Conservation (phyloP, 345 rosid species). For the Noccaea bulbosa region DNA sequence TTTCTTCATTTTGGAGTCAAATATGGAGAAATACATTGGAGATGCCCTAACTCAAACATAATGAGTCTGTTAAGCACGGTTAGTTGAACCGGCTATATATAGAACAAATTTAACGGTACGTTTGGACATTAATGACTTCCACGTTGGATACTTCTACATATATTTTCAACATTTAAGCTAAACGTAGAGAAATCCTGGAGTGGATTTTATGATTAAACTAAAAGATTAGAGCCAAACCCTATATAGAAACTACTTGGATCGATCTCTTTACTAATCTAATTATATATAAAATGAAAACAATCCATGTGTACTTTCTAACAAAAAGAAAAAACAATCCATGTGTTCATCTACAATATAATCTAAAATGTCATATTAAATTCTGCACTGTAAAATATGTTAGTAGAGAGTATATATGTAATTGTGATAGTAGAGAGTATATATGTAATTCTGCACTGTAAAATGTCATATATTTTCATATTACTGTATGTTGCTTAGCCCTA, state of each 20-base stretch:
- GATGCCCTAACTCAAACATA: too few relatives aligned
- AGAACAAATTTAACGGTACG: not conserved
- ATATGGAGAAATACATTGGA: too few relatives aligned
- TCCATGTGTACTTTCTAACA: too few relatives aligned
- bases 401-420: too few relatives aligned
- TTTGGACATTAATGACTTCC: not conserved
- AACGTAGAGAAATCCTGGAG: not conserved
- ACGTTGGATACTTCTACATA: not conserved
- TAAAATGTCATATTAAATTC: too few relatives aligned
- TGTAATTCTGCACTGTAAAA: too few relatives aligned
- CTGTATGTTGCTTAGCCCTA: not conserved
- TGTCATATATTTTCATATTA: too few relatives aligned
- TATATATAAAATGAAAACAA: not conserved
- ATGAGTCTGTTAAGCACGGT: conserved; percentile 19
- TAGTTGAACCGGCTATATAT: conserved; percentile 3
- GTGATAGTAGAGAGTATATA: too few relatives aligned
- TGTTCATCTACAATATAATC: not conserved
- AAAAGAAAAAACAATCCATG: not conserved
- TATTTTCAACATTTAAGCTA: conserved; percentile 10
- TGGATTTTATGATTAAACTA: not conserved
- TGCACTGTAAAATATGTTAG: too few relatives aligned
- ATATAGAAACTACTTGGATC: not conserved
- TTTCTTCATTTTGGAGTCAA: too few relatives aligned
- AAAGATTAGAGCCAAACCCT: not conserved
- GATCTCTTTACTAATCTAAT: not conserved